Conservation (phyloP, 208 protist genomes). For the Trypanosoma caninum region DNA sequence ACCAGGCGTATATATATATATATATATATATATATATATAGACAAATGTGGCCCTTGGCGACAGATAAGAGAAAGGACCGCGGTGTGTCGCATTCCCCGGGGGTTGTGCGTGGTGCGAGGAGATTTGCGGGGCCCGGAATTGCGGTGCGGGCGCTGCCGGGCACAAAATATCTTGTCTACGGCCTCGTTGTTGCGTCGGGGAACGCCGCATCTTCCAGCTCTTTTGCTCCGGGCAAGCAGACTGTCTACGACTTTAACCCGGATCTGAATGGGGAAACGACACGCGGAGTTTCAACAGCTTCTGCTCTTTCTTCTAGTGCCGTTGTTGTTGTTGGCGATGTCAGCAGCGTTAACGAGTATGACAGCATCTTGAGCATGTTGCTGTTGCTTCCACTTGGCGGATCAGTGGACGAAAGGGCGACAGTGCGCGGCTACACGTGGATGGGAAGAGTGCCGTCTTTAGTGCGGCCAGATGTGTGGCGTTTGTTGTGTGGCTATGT, state of each 20-base stretch:
- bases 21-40: too few species aligned
- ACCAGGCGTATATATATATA: too few species aligned
- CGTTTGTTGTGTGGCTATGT: constrained; percentile 48
- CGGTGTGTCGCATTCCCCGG: too few species aligned
- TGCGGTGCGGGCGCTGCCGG: constrained; percentile 37
- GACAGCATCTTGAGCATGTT: constrained; percentile 23
- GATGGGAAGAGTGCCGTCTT: constrained; percentile 41
- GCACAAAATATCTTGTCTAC: constrained; percentile 41
- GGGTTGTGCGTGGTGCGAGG: not conserved
- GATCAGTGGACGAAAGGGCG: constrained; percentile 37
- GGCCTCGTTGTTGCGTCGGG: constrained; percentile 34
- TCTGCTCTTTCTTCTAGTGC: not conserved
- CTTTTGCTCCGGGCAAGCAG: not conserved
- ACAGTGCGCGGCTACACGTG: constrained; percentile 50
- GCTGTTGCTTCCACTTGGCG: constrained; percentile 27
- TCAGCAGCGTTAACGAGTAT: constrained; percentile 9
- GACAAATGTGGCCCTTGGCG: too few species aligned
- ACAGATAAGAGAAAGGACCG: not conserved
- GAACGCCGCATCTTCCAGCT: constrained; percentile 2
- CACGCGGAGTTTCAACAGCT: not conserved
- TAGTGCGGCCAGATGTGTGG: constrained; percentile 58
- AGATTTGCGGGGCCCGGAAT: constrained; percentile 38
- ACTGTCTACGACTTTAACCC: constrained; percentile 7
- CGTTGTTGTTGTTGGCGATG: not conserved
- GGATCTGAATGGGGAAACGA: not conserved